Conservation (phyloP, 768 basidiomycete genomes). For the Hericium coralloides region DNA sequence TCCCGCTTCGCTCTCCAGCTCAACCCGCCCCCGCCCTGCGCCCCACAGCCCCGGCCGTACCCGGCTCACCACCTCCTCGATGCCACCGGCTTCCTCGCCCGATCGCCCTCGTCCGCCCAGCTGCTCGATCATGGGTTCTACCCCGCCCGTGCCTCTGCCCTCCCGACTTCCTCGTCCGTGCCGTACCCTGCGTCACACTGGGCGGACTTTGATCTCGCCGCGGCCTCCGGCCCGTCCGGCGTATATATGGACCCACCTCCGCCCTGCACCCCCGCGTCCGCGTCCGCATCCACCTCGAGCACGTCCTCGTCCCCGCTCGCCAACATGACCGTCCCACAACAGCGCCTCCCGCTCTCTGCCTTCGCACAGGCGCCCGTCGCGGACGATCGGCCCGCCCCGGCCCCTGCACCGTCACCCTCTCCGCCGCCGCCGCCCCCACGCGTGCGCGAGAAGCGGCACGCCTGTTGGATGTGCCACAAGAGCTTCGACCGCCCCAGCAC, state of each 20-base stretch:
- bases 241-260: background rate
- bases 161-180: background rate
- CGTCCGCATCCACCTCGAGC: background rate
- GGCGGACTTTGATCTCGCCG: background rate
- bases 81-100: background rate
- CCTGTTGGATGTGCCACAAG: slow-evolving; percentile 81
- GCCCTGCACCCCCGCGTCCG: background rate
- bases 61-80: background rate
- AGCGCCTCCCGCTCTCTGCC: slow-evolving; percentile 1
- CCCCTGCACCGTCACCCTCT: slow-evolving; percentile 3
- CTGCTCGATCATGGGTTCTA: background rate
- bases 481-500: slow-evolving; percentile 63
- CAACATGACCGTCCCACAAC: slow-evolving; percentile 3
- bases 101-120: background rate
- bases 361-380: background rate
- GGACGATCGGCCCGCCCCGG: slow-evolving; percentile 1
- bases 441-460: slow-evolving; percentile 46
- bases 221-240: background rate
- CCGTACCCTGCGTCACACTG: background rate
- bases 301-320: slow-evolving; percentile 11
- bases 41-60: background rate
- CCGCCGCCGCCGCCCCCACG: background rate
- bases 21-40: background rate
- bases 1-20: background rate
- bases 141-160: background rate